A percentile compares a stretch with the other conserved stretches of the same genome.
Conservation (phyloP, 2,329 filamentous ascomycete genomes). For the Ophiocordyceps sinensis region DNA sequence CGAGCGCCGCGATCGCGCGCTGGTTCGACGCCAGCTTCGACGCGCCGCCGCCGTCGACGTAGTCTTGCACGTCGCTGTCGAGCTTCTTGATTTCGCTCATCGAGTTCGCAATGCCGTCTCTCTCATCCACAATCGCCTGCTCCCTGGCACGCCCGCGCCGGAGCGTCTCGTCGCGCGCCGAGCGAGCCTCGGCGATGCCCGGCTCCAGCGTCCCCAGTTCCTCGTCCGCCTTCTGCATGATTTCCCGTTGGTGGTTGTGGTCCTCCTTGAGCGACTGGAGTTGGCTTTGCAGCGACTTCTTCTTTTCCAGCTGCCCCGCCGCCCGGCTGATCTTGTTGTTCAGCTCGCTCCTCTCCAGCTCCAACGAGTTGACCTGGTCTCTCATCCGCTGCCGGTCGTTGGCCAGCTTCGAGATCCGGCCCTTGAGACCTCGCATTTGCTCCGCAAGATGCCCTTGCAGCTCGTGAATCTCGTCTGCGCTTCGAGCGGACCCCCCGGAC, state of each 20-base stretch:
- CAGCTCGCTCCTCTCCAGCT: slow-evolving; percentile 64
- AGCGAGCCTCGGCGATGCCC: slow-evolving; percentile 59
- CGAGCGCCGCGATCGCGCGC: slow-evolving; percentile 52
- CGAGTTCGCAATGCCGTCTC: slow-evolving; percentile 57
- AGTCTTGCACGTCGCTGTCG: slow-evolving; percentile 65
- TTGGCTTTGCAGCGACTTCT: slow-evolving; percentile 52
- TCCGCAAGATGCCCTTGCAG: slow-evolving; percentile 54
- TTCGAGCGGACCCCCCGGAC: slow-evolving; percentile 48
- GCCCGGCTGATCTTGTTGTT: slow-evolving; percentile 58
- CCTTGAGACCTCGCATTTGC: slow-evolving; percentile 49
- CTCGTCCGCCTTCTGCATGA: slow-evolving; percentile 53
- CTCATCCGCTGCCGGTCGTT: slow-evolving; percentile 58
- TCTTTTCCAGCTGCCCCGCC: slow-evolving; percentile 67
- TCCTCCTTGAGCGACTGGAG: slow-evolving; percentile 60
- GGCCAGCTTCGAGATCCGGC: slow-evolving; percentile 48
- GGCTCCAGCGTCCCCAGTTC: slow-evolving; percentile 64
- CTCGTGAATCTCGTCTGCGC: slow-evolving; percentile 72
- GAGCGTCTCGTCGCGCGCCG: slow-evolving; percentile 62
- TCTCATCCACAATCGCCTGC: slow-evolving; percentile 54
- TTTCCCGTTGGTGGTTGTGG: slow-evolving; percentile 52
- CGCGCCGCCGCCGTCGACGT: slow-evolving; percentile 61
- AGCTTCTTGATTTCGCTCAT: slow-evolving; percentile 64
- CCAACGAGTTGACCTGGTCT: slow-evolving; percentile 52
- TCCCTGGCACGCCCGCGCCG: slow-evolving; percentile 59
- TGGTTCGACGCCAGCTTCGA: slow-evolving; percentile 55